A percentile compares a stretch with the other conserved stretches of the same genome.
Conservation (phyloP, 1,284 basidiomycete genomes). For the Rhizopogon hawkerae region DNA sequence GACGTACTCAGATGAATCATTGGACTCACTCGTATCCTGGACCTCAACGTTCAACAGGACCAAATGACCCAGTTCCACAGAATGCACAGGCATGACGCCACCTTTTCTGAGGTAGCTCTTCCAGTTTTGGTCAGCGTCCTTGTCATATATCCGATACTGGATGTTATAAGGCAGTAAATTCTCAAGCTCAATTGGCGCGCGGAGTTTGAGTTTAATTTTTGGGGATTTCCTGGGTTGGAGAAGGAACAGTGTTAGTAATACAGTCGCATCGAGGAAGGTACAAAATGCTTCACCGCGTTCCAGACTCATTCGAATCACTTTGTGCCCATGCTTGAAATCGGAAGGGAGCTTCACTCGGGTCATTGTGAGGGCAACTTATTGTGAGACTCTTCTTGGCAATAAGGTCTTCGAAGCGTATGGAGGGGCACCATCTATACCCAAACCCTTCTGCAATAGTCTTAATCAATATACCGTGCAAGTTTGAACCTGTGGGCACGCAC, state of each 20-base stretch:
- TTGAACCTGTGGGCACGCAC: constrained; percentile 39
- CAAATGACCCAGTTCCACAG: constrained; percentile 90
- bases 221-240: constrained; percentile 64
- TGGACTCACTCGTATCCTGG: constrained; percentile 72
- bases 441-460: constrained; percentile 64
- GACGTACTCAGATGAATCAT: not conserved
- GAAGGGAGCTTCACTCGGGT: constrained; percentile 84
- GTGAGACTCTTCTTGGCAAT: constrained; percentile 72
- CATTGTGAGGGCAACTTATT: constrained; percentile 79
- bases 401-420: constrained; percentile 91
- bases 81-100: constrained; percentile 94
- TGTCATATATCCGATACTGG: constrained; percentile 95
- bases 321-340: constrained; percentile 92
- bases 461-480: constrained; percentile 5
- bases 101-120: constrained; percentile 90
- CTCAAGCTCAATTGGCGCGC: constrained; percentile 96
- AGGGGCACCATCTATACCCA: constrained; percentile 87
- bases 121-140: constrained; percentile 88
- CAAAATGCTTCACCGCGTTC: constrained; percentile 40
- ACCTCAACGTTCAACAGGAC: constrained; percentile 87
- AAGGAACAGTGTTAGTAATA: constrained; percentile 1
- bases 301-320: constrained; percentile 63
- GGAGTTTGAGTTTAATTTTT: constrained; percentile 75
- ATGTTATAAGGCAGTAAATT: constrained; percentile 95
- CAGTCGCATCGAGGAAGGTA: not conserved